These are phyloP conservation scores for Lunasporangiospora selenospora DNA, from an alignment of 192 early-diverging fungal species.

Conservation along the genomic window DNA sequence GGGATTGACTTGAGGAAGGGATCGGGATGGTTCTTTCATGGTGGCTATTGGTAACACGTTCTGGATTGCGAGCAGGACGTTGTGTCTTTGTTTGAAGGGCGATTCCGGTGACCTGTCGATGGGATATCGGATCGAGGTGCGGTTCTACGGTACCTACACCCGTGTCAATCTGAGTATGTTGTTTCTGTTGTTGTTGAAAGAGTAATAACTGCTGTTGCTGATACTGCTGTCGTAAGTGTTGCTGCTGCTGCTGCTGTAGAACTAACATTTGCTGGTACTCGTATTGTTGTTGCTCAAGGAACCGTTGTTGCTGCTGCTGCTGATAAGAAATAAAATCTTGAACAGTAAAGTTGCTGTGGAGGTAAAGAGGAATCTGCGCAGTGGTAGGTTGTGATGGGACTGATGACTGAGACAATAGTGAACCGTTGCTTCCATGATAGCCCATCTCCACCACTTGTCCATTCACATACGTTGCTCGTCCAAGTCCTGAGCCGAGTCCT, in stretches of 20 bases:
- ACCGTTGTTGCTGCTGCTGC: slow-evolving; percentile 45
- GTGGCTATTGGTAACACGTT: slow-evolving; percentile 1
- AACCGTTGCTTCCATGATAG: slow-evolving; percentile 9
- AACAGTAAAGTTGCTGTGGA: slow-evolving; percentile 34
- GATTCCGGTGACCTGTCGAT: slow-evolving; percentile 28
- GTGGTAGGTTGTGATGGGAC: not conserved
- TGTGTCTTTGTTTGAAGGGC: slow-evolving; percentile 30
- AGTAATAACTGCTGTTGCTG: slow-evolving; percentile 23
- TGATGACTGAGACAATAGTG: too few relatives aligned
- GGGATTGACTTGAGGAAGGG: not conserved
- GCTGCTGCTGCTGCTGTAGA: slow-evolving; percentile 42
- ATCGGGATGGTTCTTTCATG: slow-evolving; percentile 20
- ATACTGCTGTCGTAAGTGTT: slow-evolving; percentile 23
- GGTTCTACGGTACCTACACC: too few relatives aligned
- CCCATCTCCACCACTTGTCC: slow-evolving; percentile 32
- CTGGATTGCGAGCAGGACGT: slow-evolving; percentile 30
- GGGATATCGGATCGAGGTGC: too few relatives aligned
- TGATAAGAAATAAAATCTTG: slow-evolving; percentile 47
- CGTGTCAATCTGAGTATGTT: too few relatives aligned
- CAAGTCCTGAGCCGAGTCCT: slow-evolving; percentile 28
- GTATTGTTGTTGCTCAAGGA: slow-evolving; percentile 41
- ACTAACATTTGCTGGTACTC: slow-evolving; percentile 47
- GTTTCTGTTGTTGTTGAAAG: slow-evolving; percentile 24
- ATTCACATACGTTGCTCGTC: slow-evolving; percentile 38
- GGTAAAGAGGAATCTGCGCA: not conserved